phyloP scores from a whole-genome alignment of 2,329 filamentous ascomycete species.

The Trichoderma sp. region DNA sequence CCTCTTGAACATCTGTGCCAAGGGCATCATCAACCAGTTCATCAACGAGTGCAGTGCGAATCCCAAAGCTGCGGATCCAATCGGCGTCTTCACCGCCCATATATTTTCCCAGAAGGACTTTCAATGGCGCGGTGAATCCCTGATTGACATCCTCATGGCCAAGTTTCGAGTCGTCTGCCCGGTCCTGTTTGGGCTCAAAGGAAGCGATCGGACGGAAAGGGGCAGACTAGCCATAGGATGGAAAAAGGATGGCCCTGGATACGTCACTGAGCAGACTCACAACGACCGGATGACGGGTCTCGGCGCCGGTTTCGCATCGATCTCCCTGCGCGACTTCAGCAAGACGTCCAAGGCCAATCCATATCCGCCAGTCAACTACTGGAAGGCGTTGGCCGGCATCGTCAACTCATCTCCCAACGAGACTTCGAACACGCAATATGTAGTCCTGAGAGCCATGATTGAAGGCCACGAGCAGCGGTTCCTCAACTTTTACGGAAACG shows the following conservation, averaged over 20 bases:
- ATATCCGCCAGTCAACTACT: slow-evolving; percentile 79
- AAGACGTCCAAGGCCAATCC: slow-evolving; percentile 70
- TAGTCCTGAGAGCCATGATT: slow-evolving; percentile 71
- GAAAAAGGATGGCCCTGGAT: slow-evolving; percentile 63
- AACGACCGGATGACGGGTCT: slow-evolving; percentile 81
- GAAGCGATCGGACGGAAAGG: slow-evolving; percentile 69
- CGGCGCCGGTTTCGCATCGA: slow-evolving; percentile 78
- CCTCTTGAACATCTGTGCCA: slow-evolving; percentile 74
- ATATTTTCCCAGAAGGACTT: slow-evolving; percentile 73
- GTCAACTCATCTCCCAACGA: slow-evolving; percentile 70
- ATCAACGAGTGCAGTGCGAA: slow-evolving; percentile 66
- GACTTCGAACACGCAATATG: slow-evolving; percentile 72
- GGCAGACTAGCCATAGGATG: slow-evolving; percentile 74
- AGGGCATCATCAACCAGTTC: slow-evolving; percentile 71
- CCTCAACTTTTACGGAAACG: slow-evolving; percentile 76
- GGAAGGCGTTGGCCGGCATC: slow-evolving; percentile 75
- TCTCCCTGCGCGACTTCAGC: slow-evolving; percentile 81
- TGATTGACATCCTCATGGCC: slow-evolving; percentile 82
- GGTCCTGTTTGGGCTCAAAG: slow-evolving; percentile 80
- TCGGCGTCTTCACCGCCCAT: slow-evolving; percentile 75
- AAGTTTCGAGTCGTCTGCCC: slow-evolving; percentile 83
- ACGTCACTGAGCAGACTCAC: slow-evolving; percentile 71
- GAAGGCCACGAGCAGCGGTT: slow-evolving; percentile 74
- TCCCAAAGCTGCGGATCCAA: slow-evolving; percentile 69
- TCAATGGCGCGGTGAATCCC: slow-evolving; percentile 64